phyloP scores from a whole-genome alignment of 2,329 filamentous ascomycete species.

The Xylariaceae sp. region DNA sequence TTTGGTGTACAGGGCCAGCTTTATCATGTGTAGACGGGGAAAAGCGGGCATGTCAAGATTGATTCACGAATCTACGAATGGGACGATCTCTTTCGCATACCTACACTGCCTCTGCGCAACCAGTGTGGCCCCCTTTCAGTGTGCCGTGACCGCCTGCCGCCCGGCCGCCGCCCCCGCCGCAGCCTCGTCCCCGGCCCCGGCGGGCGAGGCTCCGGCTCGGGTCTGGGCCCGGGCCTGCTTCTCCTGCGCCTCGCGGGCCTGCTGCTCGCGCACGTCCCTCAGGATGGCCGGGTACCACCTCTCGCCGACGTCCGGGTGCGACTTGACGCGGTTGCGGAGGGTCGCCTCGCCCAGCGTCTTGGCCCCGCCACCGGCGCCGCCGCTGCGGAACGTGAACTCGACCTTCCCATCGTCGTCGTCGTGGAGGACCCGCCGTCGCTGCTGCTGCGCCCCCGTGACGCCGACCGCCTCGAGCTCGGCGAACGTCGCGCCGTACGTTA shows the following conservation, averaged over 20 bases:
- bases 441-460: slow-evolving; percentile 47
- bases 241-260: slow-evolving; percentile 35
- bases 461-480: slow-evolving; percentile 61
- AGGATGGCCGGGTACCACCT: slow-evolving; percentile 66
- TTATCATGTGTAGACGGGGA: background rate
- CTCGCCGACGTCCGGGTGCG: slow-evolving; percentile 80
- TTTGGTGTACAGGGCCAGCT: slow-evolving; percentile 8
- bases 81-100: background rate
- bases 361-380: slow-evolving; percentile 57
- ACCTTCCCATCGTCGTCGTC: slow-evolving; percentile 67
- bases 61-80: slow-evolving; percentile 9
- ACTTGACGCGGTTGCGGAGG: slow-evolving; percentile 76
- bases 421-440: slow-evolving; percentile 52
- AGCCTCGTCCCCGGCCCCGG: slow-evolving; percentile 5
- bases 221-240: too few species aligned
- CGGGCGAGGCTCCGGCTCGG: too few species aligned
- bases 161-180: slow-evolving; percentile 16
- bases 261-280: slow-evolving; percentile 49
- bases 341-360: slow-evolving; percentile 75
- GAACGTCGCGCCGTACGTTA: slow-evolving; percentile 70
- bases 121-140: slow-evolving; percentile 24
- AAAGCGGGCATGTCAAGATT: slow-evolving; percentile 1
- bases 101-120: background rate
- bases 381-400: slow-evolving; percentile 76
- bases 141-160: slow-evolving; percentile 28